Percentiles rank a stretch among this genome's conserved stretches.
Evolutionary conservation across 208 protist species (phyloP).

Genomic region (Trypanosoma theileri): DNA sequence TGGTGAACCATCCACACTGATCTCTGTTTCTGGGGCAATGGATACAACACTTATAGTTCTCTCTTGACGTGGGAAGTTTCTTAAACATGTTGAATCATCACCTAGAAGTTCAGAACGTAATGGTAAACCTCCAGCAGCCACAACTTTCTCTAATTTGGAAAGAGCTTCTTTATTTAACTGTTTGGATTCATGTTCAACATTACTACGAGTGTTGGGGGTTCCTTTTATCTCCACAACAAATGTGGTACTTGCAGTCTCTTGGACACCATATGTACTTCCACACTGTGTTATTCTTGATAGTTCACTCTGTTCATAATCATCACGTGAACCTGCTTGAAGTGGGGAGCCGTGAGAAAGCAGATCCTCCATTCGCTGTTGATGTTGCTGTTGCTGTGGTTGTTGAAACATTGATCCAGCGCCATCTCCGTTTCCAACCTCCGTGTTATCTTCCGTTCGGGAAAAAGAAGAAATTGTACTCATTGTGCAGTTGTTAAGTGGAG

Average conservation of each 20-base stretch:
- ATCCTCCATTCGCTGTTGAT: no score
- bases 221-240: no score
- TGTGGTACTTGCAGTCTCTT: neutral
- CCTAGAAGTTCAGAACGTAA: slow-evolving; percentile 18
- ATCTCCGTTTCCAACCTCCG: neutral
- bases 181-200: neutral
- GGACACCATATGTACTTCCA: no score
- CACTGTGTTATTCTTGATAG: no score
- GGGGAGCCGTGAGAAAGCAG: no score
- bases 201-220: neutral
- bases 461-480: slow-evolving; percentile 13
- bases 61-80: neutral
- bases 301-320: no score
- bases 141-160: slow-evolving; percentile 6
- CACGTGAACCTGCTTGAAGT: no score
- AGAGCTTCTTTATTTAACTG: slow-evolving; percentile 16
- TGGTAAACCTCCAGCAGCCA: slow-evolving; percentile 13
- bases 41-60: slow-evolving; percentile 11
- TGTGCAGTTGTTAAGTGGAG: slow-evolving; percentile 14
- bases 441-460: neutral
- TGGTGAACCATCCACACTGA: neutral
- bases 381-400: no score
- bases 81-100: neutral
- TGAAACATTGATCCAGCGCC: no score
- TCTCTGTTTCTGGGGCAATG: slow-evolving; percentile 1